Percentiles rank a stretch among this genome's conserved stretches.
Conservation (phyloP, 257 asterid genomes). For the Eucommia ulmoides region DNA sequence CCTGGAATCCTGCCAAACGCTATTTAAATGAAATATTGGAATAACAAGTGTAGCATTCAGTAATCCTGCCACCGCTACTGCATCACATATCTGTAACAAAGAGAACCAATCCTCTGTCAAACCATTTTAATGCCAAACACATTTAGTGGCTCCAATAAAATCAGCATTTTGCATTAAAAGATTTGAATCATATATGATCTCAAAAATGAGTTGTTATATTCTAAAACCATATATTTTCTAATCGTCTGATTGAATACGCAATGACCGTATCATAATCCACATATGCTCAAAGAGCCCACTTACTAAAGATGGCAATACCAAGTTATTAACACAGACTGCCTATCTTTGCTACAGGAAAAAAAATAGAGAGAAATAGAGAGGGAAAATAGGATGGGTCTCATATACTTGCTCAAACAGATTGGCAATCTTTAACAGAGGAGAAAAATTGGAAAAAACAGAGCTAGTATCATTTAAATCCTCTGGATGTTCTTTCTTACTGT, state of each 20-base stretch:
- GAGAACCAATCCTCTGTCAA: slow-evolving; percentile 6
- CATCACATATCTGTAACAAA: slow-evolving; percentile 83
- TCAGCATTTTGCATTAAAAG: neutral
- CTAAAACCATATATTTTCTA: neutral
- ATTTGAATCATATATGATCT: neutral
- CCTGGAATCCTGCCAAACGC: slow-evolving; percentile 99
- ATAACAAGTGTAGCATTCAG: slow-evolving; percentile 96
- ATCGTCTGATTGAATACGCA: neutral
- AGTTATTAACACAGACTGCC: too few relatives aligned
- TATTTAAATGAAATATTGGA: slow-evolving; percentile 93
- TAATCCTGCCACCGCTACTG: slow-evolving; percentile 95
- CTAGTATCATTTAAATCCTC: too few relatives aligned
- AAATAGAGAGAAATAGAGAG: too few relatives aligned
- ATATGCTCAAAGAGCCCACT: too few relatives aligned
- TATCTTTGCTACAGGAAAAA: too few relatives aligned
- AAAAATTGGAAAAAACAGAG: too few relatives aligned
- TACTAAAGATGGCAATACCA: too few relatives aligned
- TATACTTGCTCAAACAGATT: too few relatives aligned
- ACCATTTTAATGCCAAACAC: slow-evolving; percentile 1
- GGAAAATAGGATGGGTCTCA: too few relatives aligned
- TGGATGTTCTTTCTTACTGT: too few relatives aligned
- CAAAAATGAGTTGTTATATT: neutral
- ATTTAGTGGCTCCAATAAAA: neutral
- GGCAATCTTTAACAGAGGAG: too few relatives aligned
- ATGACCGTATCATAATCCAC: too few relatives aligned